Percentiles rank a stretch among this genome's conserved stretches.
phyloP scores from a whole-genome alignment of 2,329 filamentous ascomycete genomes.

The Orbilia javanica region DNA sequence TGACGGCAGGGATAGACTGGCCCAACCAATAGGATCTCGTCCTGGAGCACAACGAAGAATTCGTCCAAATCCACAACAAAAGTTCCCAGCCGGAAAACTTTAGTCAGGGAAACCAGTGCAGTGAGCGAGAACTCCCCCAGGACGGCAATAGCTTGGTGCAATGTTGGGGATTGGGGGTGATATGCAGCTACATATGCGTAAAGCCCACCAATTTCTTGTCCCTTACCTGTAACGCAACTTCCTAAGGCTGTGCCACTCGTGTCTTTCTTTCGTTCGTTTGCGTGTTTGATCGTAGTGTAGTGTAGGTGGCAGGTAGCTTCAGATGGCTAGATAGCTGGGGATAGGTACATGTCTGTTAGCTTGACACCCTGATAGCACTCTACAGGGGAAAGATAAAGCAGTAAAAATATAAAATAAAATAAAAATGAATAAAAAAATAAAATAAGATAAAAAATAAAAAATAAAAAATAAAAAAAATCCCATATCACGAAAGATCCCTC shows the following conservation, averaged over 20 bases:
- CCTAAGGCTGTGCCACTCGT: constrained; percentile 9
- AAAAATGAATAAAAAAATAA: no score
- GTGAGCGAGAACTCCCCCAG: constrained; percentile 9
- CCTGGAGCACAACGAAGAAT: constrained; percentile 15
- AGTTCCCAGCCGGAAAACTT: neutral
- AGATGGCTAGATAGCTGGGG: neutral
- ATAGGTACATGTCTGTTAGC: neutral
- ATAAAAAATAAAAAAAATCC: no score
- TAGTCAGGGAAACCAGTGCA: constrained; percentile 18
- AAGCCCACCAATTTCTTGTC: constrained; percentile 17
- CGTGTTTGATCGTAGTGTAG: constrained; percentile 1
- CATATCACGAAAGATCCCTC: neutral
- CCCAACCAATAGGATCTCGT: constrained; percentile 12
- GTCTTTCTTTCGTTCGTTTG: neutral
- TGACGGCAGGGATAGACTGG: constrained; percentile 15
- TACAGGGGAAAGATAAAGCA: no score
- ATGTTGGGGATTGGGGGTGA: constrained; percentile 2
- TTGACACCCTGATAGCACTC: neutral
- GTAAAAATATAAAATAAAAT: no score
- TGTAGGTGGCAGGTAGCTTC: neutral
- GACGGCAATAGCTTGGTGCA: neutral
- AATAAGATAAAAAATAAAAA: no score
- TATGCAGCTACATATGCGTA: constrained; percentile 8
- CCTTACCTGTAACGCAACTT: constrained; percentile 20
- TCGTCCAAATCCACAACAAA: constrained; percentile 32